phyloP scores from a whole-genome alignment of 257 asterid genomes.

The Capsicum chinense region DNA sequence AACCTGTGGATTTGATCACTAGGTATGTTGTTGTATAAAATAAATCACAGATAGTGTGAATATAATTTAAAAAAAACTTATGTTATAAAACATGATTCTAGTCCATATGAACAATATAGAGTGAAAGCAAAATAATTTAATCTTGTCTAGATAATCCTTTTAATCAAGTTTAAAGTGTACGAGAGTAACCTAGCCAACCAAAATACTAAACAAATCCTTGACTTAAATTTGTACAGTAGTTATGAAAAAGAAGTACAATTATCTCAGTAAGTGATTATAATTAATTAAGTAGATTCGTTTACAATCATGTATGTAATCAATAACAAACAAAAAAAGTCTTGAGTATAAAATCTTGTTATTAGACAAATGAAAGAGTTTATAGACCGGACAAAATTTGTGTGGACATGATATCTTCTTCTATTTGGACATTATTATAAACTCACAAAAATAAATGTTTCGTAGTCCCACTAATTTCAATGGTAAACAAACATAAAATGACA shows the following conservation, averaged over 20 bases:
- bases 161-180: neutral
- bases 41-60: neutral
- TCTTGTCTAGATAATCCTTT: neutral
- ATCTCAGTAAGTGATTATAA: neutral
- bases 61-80: neutral
- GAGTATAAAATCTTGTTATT: neutral
- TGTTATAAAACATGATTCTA: neutral
- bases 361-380: slow-evolving; percentile 39
- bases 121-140: neutral
- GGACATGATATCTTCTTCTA: slow-evolving; percentile 25
- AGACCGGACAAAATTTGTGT: slow-evolving; percentile 41
- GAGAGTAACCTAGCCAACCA: neutral
- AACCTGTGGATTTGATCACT: no score
- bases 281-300: slow-evolving; percentile 1
- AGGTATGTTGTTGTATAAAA: neutral
- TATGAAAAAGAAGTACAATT: neutral
- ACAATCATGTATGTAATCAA: slow-evolving; percentile 5
- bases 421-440: slow-evolving; percentile 28
- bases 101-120: neutral
- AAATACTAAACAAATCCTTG: neutral
- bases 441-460: slow-evolving; percentile 30
- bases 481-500: neutral
- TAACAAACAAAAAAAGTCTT: neutral
- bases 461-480: slow-evolving; percentile 28
- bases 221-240: neutral